Base-by-base conservation (phyloP, 371 early-diverging fungal genomes). In the Rhizopus delemar region DNA sequence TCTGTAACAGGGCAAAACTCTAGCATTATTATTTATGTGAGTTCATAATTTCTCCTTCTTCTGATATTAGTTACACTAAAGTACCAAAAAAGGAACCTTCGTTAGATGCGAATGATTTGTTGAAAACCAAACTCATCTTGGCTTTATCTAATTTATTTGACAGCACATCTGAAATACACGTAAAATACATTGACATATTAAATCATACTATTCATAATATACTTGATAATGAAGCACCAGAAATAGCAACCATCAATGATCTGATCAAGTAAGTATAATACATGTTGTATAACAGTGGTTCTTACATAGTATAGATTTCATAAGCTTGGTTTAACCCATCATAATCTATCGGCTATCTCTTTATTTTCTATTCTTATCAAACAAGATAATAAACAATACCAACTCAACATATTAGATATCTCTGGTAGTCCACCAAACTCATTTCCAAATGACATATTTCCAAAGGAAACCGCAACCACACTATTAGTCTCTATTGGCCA, bases 1-100 rank as follows among this genome's bases (percentile, higher is more conserved):
- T 13, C 9, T 6, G n/a, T 54, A n/a, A 36, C 52, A 62, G 62
- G 57, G 13, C 41, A 62, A 15, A 41, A 57, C 39, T 9, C 53
- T 12, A 57, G 45, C 46, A 7, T 62, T 5, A 28, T 57, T 22
- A 46, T 57, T 29, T 52, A 52, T 62, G 63, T 62, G 51, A 46
- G 62, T 51, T 35, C 22, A 22, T 22, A 22, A 46, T 51, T 32
- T 31, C 43, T 43, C 43, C 43, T 43, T 43, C n/a, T 43, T 11
- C 2, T 28, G 12, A 29, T 5, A 31, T 22, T 5, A n/a, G 57
- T 49, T 31, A 35, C 48, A 49, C 43, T 36, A 35, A 36, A 33
- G 28, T 43, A 9, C 51, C 51, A 51, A 46, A 16, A 32, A 12
- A 58, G 51, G 58, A 51, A 33, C n/a, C 58, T 6, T 51, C 31